Base-by-base conservation (phyloP, 2,329 filamentous ascomycete species). In the Sporothrix protearum region DNA sequence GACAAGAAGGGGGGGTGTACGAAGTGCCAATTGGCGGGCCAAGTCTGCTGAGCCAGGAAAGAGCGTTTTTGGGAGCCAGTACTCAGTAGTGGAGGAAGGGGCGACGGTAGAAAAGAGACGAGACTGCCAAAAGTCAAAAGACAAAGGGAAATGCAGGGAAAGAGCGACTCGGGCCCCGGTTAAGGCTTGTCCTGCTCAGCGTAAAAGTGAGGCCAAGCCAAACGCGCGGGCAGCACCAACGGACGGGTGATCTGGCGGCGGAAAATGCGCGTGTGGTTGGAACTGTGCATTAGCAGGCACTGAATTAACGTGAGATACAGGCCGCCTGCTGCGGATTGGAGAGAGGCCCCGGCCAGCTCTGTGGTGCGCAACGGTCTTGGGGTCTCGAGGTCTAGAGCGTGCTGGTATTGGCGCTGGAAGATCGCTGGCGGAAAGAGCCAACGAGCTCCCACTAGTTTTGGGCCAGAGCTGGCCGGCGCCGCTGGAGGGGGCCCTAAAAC, bases 391-490 rank as follows among this genome's bases (percentile, higher is more conserved):
- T 64, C 57, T 64, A 64, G 59, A 64, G 59, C 59, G 12, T 42
- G 14, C 33, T 45, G 57, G 59, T 25, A 14, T 14, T 64, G 59
- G 59, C 19, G 45, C 16, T 51, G 45, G 64, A 19, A 16, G 64
- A 67, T 67, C 64, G 12, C 64, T 67, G 45, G 45, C 64, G 64
- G 64, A 51, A 67, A n/a, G 45, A 67, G 28, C 64, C 64, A 67
- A 67, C 36, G 12, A 49, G 30, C 61, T 47, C 42, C 61, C 42
- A 25, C 42, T 49, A 49, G 49, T 30, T 28, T 36, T 64, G 59
- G 59, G 59, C 9, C 59, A 64, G n/a, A 45, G 59, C 59, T 63
- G 57, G 57, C 57, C n/a, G 57, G 57, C 57, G 57, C 57, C 57
- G 57, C 57, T 42, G 36, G n/a, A 28, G 12, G 36, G 36, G 59